Evolutionary conservation across 345 rosid genomes (phyloP), one percentile per base, ranked within the genome.

Genomic region (Brassica incana): DNA sequence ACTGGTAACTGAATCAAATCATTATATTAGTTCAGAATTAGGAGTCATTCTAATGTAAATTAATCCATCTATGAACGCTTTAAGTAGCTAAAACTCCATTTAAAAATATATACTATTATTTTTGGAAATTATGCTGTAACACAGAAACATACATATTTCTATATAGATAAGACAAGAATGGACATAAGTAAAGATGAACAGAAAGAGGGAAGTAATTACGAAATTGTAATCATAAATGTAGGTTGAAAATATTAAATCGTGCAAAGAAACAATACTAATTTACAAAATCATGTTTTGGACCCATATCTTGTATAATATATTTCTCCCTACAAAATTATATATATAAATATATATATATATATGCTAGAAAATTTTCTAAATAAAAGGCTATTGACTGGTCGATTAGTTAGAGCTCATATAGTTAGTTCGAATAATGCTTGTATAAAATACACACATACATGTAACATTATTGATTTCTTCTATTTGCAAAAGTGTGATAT

Each of bases 201-300:
- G 8, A 35, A 35, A 74, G 62, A 74, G 48, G 33, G 59, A 25
- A 74, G 52, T 79, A 35, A 61, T 61, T 68, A 74, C 82, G 32
- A 74, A 73, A 62, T 14, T 79, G 15, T 69, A 79, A 61, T 52
- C 50, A 74, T 68, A 50, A 58, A 9, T 73, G 56, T 59, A 32
- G 74, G 77, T 32, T 73, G 30, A n/a, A 43, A 32, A 0, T 58
- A 59, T 45, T 45, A 32, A 59, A 73, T 60, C 78, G 23, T 79
- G 82, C 78, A 67, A 67, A 20, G 30, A 45, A 40, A 73, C 67
- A 9, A 73, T 72, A 65, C 66, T 78, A 33, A 78, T 29, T 30
- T 43, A 43, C 5, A 43, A 48, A 14, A 48, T 48, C 15, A 14
- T 48, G 14, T 48, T 48, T 48, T 48, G 52, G 54, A 45, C 79